These are phyloP conservation scores for Aspergillus candidus DNA, from an alignment of 2,329 filamentous ascomycete species.

Conservation along the genomic window DNA sequence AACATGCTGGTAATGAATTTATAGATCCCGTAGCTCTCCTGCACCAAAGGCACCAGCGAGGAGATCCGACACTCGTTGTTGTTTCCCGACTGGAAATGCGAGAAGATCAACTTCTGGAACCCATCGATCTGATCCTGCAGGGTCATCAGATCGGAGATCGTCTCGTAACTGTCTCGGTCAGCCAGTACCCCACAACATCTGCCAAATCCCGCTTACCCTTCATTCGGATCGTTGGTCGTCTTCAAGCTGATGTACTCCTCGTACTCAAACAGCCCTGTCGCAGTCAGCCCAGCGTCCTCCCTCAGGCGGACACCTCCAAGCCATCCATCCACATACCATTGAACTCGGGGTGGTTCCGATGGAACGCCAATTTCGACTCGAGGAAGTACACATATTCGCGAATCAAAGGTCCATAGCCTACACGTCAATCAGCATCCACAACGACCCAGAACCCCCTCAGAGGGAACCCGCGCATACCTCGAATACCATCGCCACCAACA, in stretches of 20 bases:
- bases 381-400: conserved; percentile 96
- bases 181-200: background rate
- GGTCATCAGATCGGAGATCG: conserved; percentile 92
- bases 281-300: background rate
- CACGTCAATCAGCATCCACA: conserved; percentile 9
- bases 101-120: conserved; percentile 98
- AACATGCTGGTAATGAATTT: conserved; percentile 99
- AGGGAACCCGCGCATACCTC: conserved; percentile 47
- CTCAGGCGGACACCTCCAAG: background rate
- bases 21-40: conserved; percentile 98
- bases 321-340: conserved; percentile 56
- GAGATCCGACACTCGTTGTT: conserved; percentile 98
- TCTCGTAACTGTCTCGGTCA: conserved; percentile 60
- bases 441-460: background rate
- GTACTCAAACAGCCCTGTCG: conserved; percentile 78
- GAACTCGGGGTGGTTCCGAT: conserved; percentile 94
- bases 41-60: conserved; percentile 83
- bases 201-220: conserved; percentile 57
- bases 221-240: conserved; percentile 96
- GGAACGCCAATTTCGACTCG: conserved; percentile 90
- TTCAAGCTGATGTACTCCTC: conserved; percentile 98
- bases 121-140: conserved; percentile 97
- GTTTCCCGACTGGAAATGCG: conserved; percentile 82
- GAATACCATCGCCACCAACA: conserved; percentile 72
- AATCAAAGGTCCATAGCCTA: conserved; percentile 81